Conservation (phyloP, 2,329 filamentous ascomycete species). For the Clarireedia hainanense region DNA sequence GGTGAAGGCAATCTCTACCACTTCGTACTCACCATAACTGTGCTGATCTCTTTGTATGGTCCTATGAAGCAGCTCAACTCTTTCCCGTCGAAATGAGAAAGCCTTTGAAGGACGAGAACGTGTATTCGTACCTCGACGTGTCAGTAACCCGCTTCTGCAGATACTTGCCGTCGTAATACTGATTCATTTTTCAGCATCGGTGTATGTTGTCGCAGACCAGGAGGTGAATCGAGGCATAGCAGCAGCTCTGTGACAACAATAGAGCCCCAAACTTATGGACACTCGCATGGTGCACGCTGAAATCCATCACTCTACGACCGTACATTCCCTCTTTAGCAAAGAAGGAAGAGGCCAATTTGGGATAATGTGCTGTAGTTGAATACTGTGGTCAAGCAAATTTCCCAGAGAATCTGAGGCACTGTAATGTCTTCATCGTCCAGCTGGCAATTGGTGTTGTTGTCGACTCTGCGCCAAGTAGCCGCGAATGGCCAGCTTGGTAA, state of each 20-base stretch:
- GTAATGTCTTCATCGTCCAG: too few species aligned
- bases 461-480: neutral
- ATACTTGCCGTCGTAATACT: neutral
- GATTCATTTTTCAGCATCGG: constrained; percentile 14
- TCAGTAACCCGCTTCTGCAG: neutral
- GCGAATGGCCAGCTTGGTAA: neutral
- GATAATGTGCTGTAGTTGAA: too few species aligned
- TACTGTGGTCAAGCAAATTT: too few species aligned
- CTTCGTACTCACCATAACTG: neutral
- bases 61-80: neutral
- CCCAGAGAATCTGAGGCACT: too few species aligned
- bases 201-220: constrained; percentile 17
- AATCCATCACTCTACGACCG: too few species aligned
- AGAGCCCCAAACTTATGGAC: neutral
- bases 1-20: neutral
- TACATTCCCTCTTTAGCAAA: too few species aligned
- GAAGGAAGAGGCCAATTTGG: too few species aligned
- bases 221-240: constrained; percentile 8
- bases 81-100: neutral
- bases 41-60: neutral
- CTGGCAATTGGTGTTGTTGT: too few species aligned
- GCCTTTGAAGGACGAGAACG: neutral
- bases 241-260: neutral
- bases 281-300: neutral
- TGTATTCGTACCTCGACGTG: neutral